Evolutionary conservation across 305 asterid species (phyloP), one percentile per base, ranked within the genome.

Genomic region (Vinca major): DNA sequence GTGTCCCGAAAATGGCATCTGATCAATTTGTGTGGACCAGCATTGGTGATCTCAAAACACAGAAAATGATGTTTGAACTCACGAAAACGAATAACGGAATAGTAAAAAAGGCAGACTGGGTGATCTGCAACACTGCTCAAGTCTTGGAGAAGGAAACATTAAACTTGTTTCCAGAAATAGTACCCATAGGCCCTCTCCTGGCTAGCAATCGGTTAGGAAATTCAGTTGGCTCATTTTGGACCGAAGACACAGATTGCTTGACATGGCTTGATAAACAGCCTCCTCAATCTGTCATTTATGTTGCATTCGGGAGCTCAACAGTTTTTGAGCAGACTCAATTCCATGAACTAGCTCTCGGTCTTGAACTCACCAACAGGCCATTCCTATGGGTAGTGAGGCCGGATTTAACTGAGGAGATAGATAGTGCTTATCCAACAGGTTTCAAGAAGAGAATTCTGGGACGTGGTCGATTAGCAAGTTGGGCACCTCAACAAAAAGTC

Each of bases 341-440:
- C 61, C 67, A 77, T 4, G 88, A 86, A 53, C 77, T 85, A 16
- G 89, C 92, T 21, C 60, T 81, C 0, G 92, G 90, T 54, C 85
- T 86, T 49, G 88, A 86, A 72, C 78, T 75, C 9, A 75, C 82
- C 21, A 80, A 80, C 40, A 73, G 62, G 69, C 81, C 83, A 10
- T 86, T 83, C 65, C 65, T 88, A 12, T 88, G 95, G 89, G 92
- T 88, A 13, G 88, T 83, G 48, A 66, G 92, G 64, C 79, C 56
- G 17, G 87, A 79, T 60, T 0, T 66, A 44, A 73, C 73, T 1
- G 68, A 48, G 33, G 70, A 68, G 4, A 1, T 62, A 1, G 77
- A 53, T 3, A 13, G 57, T 0, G 70, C 73, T 5, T 80, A 75
- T 33, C 90, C 90, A 5, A 44, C 61, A 65, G 96, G 92, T 2